Base-by-base conservation (phyloP, 2,329 filamentous ascomycete genomes). In the Botrytis fragariae region DNA sequence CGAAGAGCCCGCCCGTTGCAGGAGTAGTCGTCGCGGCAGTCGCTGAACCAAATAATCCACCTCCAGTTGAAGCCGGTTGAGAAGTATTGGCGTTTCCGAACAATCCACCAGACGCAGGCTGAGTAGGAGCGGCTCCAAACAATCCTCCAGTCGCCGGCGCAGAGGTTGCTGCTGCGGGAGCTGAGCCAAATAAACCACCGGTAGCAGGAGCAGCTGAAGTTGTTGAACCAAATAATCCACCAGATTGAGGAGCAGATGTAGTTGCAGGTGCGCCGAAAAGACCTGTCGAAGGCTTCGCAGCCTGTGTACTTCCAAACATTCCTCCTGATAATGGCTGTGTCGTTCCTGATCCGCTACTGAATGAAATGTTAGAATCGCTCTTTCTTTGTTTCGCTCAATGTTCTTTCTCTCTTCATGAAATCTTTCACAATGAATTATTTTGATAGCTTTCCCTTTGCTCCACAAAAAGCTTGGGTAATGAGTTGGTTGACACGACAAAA, bases 221-320 rank as follows among this genome's bases (percentile, higher is more conserved):
- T 44, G 74, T 71, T 44, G 71, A 62, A 35, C 76, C 76, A 75
- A 78, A 79, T 29, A 78, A 73, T 22, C 78, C 77, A 70, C 78
- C 78, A n/a, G 75, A 76, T 72, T 71, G 74, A 74, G 73, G 74
- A 45, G 78, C 67, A 57, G 78, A 74, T 12, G 77, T 73, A 37
- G 69, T 72, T 64, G 77, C 63, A 45, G 78, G 69, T 42, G 77
- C 74, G 73, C 81, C 81, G 77, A 83, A 83, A 73, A 82, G 77
- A 62, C 79, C 73, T 35, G 72, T 72, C 29, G 77, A 72, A 37
- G 79, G 79, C 75, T 80, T 79, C 67, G 72, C 76, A 68, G 78
- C 75, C 61, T 76, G 75, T 65, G 78, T 77, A 67, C 72, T 78
- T 75, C 78, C 77, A 75, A 81, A 81, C 77, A 81, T 78, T 75